Evolutionary conservation across 257 asterid species (phyloP).

Genomic region (Eustoma russellianum): DNA sequence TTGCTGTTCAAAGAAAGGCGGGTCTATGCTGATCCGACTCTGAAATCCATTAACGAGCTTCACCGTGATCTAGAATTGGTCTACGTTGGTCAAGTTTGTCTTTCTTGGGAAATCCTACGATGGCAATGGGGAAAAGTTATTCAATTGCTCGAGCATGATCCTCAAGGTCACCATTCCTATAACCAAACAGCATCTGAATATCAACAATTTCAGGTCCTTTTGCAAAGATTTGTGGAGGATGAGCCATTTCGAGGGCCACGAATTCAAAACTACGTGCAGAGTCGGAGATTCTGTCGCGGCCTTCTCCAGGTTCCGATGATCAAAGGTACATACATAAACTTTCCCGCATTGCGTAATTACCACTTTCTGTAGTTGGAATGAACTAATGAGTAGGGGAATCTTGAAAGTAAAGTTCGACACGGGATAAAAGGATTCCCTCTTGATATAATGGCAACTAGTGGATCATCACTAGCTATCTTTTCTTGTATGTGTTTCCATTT

Average conservation of each 20-base stretch:
- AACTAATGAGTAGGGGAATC: no score
- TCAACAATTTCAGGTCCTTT: constrained; percentile 72
- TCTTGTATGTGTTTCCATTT: no score
- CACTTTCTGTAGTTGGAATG: no score
- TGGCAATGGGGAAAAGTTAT: constrained; percentile 52
- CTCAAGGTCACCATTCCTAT: constrained; percentile 33
- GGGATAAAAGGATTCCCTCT: no score
- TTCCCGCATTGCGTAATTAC: no score
- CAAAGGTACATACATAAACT: constrained; percentile 30
- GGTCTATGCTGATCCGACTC: constrained; percentile 55
- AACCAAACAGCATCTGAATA: constrained; percentile 56
- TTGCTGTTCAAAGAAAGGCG: constrained; percentile 38
- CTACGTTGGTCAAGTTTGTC: constrained; percentile 66
- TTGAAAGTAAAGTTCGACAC: no score
- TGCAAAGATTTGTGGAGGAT: constrained; percentile 73
- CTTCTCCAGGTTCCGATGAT: constrained; percentile 71
- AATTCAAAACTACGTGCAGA: constrained; percentile 43
- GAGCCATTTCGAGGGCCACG: constrained; percentile 64
- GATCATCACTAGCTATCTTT: no score
- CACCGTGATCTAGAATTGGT: constrained; percentile 54
- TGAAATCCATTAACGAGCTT: constrained; percentile 42
- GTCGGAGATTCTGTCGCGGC: constrained; percentile 40
- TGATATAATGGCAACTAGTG: no score
- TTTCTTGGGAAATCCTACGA: constrained; percentile 67
- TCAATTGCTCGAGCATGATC: constrained; percentile 35